phyloP scores from a whole-genome alignment of 1,284 basidiomycete genomes.

The Ceratobasidium sp. region DNA sequence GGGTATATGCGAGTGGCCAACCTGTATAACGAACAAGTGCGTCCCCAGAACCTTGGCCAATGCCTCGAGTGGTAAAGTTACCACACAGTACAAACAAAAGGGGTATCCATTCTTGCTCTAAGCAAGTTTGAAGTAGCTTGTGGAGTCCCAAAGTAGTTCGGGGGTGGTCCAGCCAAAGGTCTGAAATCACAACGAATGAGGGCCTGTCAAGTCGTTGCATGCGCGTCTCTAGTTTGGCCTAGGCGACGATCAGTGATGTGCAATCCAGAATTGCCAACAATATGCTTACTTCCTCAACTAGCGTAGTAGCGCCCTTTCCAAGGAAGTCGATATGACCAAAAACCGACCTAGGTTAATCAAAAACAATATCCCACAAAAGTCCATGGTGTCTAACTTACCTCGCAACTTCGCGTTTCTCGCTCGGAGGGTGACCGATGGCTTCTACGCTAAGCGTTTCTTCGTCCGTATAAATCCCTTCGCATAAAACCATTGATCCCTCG shows the following conservation, averaged over 20 bases:
- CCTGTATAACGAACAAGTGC: constrained; percentile 87
- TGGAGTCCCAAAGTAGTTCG: constrained; percentile 80
- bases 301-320: constrained; percentile 87
- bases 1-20: constrained; percentile 46
- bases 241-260: constrained; percentile 10
- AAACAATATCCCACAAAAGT: constrained; percentile 25
- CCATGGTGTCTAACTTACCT: constrained; percentile 57
- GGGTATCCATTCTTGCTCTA: constrained; percentile 84
- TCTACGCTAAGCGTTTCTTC: constrained; percentile 88
- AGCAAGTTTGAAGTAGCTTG: constrained; percentile 90
- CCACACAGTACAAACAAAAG: constrained; percentile 92
- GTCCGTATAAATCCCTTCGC: constrained; percentile 96
- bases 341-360: constrained; percentile 64
- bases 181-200: constrained; percentile 95
- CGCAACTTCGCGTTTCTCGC: constrained; percentile 82
- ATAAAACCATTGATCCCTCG: constrained; percentile 92
- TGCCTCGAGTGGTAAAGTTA: constrained; percentile 87
- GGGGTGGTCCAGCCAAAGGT: constrained; percentile 92
- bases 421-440: constrained; percentile 97
- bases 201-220: constrained; percentile 58
- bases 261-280: constrained; percentile 6
- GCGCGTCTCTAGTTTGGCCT: constrained; percentile 68
- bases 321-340: constrained; percentile 96
- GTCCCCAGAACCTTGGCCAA: constrained; percentile 75
- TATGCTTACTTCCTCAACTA: constrained; percentile 85